Conservation (phyloP, 331 rosid species). For the Dryas integrifolia region DNA sequence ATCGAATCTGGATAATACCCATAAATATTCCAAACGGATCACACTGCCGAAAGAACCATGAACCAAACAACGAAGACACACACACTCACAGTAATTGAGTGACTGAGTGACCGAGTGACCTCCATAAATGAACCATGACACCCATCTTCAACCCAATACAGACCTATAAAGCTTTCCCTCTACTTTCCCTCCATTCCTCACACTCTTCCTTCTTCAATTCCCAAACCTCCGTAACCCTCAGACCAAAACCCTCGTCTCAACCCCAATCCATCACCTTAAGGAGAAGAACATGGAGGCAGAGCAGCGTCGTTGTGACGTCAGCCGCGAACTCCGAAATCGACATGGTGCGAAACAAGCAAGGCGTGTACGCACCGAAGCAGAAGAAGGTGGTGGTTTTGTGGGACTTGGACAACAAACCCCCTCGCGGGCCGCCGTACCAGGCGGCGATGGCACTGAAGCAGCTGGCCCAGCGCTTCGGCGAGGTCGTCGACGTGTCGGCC, state of each 20-base stretch:
- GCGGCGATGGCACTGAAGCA: conserved; percentile 66
- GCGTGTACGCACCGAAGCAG: conserved; percentile 58
- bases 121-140: conserved; percentile 29
- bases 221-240: background rate
- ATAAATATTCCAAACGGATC: background rate
- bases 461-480: conserved; percentile 53
- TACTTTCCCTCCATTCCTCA: conserved; percentile 24
- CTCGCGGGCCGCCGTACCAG: conserved; percentile 72
- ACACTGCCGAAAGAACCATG: background rate
- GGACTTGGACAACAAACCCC: conserved; percentile 97
- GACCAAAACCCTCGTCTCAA: conserved; percentile 15
- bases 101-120: background rate
- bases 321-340: conserved; percentile 52
- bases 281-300: background rate
- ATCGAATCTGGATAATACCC: conserved; percentile 3
- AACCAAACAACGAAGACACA: background rate
- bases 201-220: conserved; percentile 11
- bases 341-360: conserved; percentile 68
- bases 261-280: background rate
- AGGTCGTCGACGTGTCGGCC: conserved; percentile 64
- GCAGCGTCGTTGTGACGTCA: background rate
- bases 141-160: conserved; percentile 27
- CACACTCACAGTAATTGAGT: background rate
- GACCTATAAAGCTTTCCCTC: conserved; percentile 12
- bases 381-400: conserved; percentile 68